phyloP scores from a whole-genome alignment of 495 filamentous ascomycete species.

The Lophiostoma macrostomum region DNA sequence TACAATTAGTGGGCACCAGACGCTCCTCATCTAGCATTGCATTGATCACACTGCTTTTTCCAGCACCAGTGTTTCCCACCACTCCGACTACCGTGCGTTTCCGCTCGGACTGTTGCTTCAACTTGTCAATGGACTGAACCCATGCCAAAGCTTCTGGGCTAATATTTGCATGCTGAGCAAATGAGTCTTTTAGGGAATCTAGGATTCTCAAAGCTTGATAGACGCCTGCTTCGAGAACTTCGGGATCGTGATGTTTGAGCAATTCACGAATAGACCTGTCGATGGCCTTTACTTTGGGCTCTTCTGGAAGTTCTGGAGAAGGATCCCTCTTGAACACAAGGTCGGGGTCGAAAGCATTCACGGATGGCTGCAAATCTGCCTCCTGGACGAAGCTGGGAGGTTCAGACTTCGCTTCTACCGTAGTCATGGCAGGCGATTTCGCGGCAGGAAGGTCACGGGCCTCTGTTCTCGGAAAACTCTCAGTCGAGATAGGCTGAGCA shows the following conservation, averaged over 20 bases:
- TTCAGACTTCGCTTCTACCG: not conserved
- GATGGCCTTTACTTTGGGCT: not conserved
- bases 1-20: conserved; percentile 55
- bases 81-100: conserved; percentile 37
- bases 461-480: too few relatives aligned
- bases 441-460: too few relatives aligned
- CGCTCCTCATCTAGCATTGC: conserved; percentile 43
- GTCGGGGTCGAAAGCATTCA: conserved; percentile 15
- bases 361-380: not conserved
- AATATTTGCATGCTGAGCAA: conserved; percentile 40
- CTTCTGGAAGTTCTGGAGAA: conserved; percentile 1
- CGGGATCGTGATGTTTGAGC: conserved; percentile 39
- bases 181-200: not conserved
- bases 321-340: conserved; percentile 7
- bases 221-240: conserved; percentile 45
- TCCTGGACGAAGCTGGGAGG: not conserved
- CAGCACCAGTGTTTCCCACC: conserved; percentile 39
- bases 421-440: too few relatives aligned
- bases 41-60: conserved; percentile 39
- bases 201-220: conserved; percentile 34
- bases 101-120: conserved; percentile 40
- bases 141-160: conserved; percentile 41
- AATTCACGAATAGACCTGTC: conserved; percentile 37
- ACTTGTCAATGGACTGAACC: conserved; percentile 45
- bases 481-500: too few relatives aligned